These are phyloP conservation scores for Cryptococcus hybrid DNA, from an alignment of 1,284 basidiomycete species.

Conservation along the genomic window DNA sequence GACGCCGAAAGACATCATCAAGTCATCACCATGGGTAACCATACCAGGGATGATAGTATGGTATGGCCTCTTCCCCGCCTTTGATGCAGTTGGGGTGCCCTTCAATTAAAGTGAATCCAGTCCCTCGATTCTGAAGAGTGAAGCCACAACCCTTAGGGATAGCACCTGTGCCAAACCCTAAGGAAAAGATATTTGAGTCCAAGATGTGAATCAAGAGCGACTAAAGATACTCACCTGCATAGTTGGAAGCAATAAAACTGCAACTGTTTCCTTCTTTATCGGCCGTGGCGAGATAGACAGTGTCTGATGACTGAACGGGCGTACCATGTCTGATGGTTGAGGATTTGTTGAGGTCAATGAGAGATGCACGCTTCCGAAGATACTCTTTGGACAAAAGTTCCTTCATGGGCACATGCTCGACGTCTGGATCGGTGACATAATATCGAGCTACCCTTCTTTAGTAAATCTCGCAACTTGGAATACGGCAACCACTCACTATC, in stretches of 20 bases:
- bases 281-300: constrained; percentile 85
- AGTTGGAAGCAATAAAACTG: constrained; percentile 85
- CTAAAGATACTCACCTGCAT: no score
- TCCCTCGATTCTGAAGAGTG: constrained; percentile 90
- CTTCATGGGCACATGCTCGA: constrained; percentile 68
- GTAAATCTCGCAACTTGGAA: neutral
- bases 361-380: constrained; percentile 71
- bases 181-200: constrained; percentile 3
- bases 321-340: constrained; percentile 64
- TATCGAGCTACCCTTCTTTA: constrained; percentile 60
- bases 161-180: constrained; percentile 60
- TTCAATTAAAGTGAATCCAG: constrained; percentile 73
- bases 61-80: constrained; percentile 85
- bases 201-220: constrained; percentile 4
- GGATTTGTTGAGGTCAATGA: constrained; percentile 69
- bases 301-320: constrained; percentile 67
- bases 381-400: constrained; percentile 82
- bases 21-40: constrained; percentile 73
- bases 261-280: constrained; percentile 92
- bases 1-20: constrained; percentile 86
- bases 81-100: constrained; percentile 78
- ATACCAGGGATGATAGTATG: constrained; percentile 92
- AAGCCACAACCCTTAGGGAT: constrained; percentile 92
- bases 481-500: constrained; percentile 4
- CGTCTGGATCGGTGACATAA: constrained; percentile 83